Percentiles rank a stretch among this genome's conserved stretches.
phyloP scores from a whole-genome alignment of 2,329 filamentous ascomycete genomes.

The Davidsoniella virescens region DNA sequence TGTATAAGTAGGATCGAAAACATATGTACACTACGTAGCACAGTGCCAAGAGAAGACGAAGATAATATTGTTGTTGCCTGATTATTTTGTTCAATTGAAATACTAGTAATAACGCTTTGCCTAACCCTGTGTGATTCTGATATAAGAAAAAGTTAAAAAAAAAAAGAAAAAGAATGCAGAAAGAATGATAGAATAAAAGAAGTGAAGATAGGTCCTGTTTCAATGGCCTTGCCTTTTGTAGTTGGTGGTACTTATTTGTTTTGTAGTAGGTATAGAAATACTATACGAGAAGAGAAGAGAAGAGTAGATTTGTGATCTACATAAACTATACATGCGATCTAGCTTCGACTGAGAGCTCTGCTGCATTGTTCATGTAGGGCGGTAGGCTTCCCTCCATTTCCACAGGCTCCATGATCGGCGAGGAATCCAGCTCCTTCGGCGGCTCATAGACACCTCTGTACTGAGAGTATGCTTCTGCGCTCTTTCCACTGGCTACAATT shows the following conservation, averaged over 20 bases:
- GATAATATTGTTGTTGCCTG: too few relatives aligned
- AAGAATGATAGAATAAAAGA: neutral
- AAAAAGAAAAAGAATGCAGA: neutral
- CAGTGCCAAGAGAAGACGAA: too few relatives aligned
- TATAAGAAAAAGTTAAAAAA: neutral
- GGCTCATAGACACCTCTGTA: conserved; percentile 11
- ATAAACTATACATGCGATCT: conserved; percentile 2
- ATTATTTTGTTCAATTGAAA: conserved; percentile 2
- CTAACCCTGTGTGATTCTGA: conserved; percentile 2
- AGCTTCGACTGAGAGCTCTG: conserved; percentile 9
- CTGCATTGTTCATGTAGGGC: conserved; percentile 5
- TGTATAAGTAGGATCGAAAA: too few relatives aligned
- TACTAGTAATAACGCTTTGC: neutral
- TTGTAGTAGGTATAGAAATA: neutral
- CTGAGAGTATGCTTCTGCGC: conserved; percentile 2
- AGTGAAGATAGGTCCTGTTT: neutral
- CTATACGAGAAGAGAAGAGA: neutral
- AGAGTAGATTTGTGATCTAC: neutral
- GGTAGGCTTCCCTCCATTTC: conserved; percentile 12
- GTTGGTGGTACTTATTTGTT: neutral
- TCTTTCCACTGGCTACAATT: neutral
- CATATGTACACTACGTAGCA: too few relatives aligned
- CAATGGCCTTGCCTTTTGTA: neutral
- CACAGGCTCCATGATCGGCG: conserved; percentile 12
- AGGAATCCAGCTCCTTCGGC: conserved; percentile 9